Base-by-base conservation (phyloP, 1,284 basidiomycete species). In the Moesziomyces sp. region DNA sequence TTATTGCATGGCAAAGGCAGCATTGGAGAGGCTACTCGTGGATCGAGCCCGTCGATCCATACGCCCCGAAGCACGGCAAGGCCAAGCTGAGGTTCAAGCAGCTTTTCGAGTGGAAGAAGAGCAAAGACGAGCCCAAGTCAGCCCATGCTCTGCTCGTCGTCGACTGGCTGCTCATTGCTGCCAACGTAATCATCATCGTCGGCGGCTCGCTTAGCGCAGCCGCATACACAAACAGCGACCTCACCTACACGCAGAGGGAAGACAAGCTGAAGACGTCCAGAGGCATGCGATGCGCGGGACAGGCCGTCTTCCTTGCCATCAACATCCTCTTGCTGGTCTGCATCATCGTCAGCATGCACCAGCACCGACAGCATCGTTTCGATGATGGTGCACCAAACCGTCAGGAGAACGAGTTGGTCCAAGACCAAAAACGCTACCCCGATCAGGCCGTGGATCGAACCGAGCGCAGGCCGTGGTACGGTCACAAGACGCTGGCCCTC, bases 1-100 rank as follows among this genome's bases (percentile, higher is more conserved):
- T 80, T 6, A 65, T 80, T 35, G 56, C 62, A 18, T 80, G 76
- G 75, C 74, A 78, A 42, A 63, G 62, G 19, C 46, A 67, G 16
- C 49, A 63, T 38, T 67, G 62, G 62, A 30, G 52, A 24, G 63
- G 66, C 23, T 56, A 61, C 28, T 73, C 70, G 5, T 76, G 74
- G 74, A 42, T 74, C 16, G 74, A 74, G 24, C 60, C 61, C 11
- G 30, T 28, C 4, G 54, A 63, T 35, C 54, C 50, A n/a, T 40
- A 40, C 38, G 38, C 38, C 6, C 38, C 14, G 3, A 40, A 40
- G 38, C 38, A 14, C 16, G 38, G 38, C 38, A 40, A 40, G 7
- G 38, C 38, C 38, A 40, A 40, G 38, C 16, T 16, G 6, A 40
- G 61, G 14, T 34, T 57, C 19, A 34, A 43, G 14, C 24, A 50